Evolutionary conservation across 495 filamentous ascomycete species (phyloP), one percentile per base, ranked within the genome.

Genomic region (Hypomontagnella submonticulosa): DNA sequence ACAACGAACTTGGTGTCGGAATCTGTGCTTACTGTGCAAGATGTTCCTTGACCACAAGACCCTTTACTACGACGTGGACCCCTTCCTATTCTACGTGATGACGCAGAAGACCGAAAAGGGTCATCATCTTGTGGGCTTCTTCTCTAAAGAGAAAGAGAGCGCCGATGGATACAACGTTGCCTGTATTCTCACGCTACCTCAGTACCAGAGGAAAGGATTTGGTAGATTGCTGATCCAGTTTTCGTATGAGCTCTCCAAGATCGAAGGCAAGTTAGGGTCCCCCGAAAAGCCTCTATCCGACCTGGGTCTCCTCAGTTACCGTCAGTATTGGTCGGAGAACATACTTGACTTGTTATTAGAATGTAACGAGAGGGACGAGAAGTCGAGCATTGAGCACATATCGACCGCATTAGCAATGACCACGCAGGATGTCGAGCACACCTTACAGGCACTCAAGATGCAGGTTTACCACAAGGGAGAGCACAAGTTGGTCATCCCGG

Each of bases 61-160:
- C 6, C 89, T 99, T n/a, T 99, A 97, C 83, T 99, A 98, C 79
- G 95, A 99, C 70, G 95, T 99, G 52, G 95, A 99, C 71, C 95
- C 95, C 7, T 99, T 99, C 77, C 80, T 98, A 8, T 99, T 98
- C 82, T 99, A 99, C 79, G 94, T 93, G 84, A 99, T 99, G 95
- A 90, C 87, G 51, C 90, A 87, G 11, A 87, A 92, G 54, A 90
- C 92, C 60, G 89, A 91, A 44, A 89, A 89, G 48, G 95, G 95
- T 8, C 94, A 89, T 73, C 95, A 98, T 72, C 83, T 99, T 0
- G 91, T 98, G 49, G 95, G 95, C 54, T 99, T 97, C 73, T 99
- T 99, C 76, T 94, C 90, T 67, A 99, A 99, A 74, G 95, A 99
- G 78, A 99, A 99, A 63, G 96, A 98, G 73, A 92, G 88, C 32